Conservation (phyloP, 768 basidiomycete species). For the Termitomyces sp. region DNA sequence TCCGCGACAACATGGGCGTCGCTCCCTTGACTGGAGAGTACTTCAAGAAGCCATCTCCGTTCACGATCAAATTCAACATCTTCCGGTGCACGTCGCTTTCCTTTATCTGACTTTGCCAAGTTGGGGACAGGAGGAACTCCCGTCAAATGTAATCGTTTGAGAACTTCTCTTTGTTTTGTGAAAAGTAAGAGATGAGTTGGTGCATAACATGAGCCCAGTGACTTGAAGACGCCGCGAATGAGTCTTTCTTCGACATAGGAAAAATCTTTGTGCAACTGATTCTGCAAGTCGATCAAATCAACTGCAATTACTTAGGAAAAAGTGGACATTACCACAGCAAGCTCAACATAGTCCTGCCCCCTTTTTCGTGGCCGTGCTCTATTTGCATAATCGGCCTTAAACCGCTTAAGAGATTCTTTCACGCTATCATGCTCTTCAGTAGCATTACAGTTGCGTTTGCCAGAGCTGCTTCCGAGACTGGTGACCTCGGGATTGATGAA, state of each 20-base stretch:
- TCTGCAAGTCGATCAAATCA: conserved; percentile 20
- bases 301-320: neutral
- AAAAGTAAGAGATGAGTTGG: conserved; percentile 48
- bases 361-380: neutral
- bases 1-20: neutral
- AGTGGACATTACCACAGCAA: conserved; percentile 5
- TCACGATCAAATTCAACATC: conserved; percentile 44
- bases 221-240: conserved; percentile 33
- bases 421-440: neutral
- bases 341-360: conserved; percentile 3
- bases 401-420: neutral
- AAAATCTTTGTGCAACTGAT: conserved; percentile 44
- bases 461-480: neutral
- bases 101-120: conserved; percentile 19
- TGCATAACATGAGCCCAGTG: conserved; percentile 40
- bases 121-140: conserved; percentile 21
- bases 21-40: neutral
- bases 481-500: neutral
- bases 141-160: conserved; percentile 24
- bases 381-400: conserved; percentile 4
- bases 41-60: conserved; percentile 11
- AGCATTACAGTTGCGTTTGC: conserved; percentile 3
- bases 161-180: conserved; percentile 15
- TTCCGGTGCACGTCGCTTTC: conserved; percentile 36
- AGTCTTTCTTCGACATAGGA: conserved; percentile 42